Conservation (phyloP, 371 early-diverging fungal species). For the Cokeromyces recurvatus region DNA sequence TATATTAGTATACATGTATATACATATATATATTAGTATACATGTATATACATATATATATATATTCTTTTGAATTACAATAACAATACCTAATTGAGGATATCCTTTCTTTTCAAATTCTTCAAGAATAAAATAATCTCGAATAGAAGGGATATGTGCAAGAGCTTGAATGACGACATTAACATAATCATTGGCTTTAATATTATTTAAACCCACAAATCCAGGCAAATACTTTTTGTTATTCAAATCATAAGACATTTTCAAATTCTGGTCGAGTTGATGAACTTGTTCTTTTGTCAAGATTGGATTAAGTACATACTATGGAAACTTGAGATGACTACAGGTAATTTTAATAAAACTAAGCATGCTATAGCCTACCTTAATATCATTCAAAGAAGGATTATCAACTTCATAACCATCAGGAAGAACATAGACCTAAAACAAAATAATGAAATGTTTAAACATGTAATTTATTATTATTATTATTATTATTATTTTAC, state of each 20-base stretch:
- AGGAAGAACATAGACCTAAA: constrained; percentile 86
- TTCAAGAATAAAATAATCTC: constrained; percentile 79
- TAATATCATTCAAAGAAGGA: constrained; percentile 88
- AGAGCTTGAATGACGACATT: constrained; percentile 92
- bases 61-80: too few relatives aligned
- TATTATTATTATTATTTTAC: constrained; percentile 40
- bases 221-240: constrained; percentile 88
- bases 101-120: constrained; percentile 51
- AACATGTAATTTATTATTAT: too few relatives aligned
- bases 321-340: background rate
- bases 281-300: constrained; percentile 71
- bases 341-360: background rate
- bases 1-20: too few relatives aligned
- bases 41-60: too few relatives aligned
- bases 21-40: too few relatives aligned
- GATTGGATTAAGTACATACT: constrained; percentile 83
- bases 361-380: constrained; percentile 55
- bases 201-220: constrained; percentile 92
- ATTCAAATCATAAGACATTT: constrained; percentile 77
- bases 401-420: constrained; percentile 92
- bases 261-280: constrained; percentile 58
- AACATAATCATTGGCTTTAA: constrained; percentile 95
- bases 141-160: constrained; percentile 82
- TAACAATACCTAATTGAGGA: constrained; percentile 49
- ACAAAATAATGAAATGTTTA: too few relatives aligned